These are phyloP conservation scores for Oenanthe javanica DNA, from an alignment of 140 eudicot species.

Conservation along the genomic window DNA sequence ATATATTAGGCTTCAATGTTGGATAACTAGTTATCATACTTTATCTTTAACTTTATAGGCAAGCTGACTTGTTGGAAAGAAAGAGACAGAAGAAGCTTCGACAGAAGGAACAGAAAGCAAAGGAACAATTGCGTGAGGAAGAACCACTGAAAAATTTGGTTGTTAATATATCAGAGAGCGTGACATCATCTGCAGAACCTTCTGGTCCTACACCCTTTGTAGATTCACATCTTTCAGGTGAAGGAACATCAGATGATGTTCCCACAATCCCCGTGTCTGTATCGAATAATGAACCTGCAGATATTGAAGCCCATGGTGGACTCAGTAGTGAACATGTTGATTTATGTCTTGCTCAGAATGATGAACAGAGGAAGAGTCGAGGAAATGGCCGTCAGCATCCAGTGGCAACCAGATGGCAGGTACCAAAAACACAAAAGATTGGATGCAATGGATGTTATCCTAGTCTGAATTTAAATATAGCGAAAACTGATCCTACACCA, in stretches of 20 bases:
- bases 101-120: constrained; percentile 64
- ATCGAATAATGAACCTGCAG: constrained; percentile 19
- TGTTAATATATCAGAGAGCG: constrained; percentile 26
- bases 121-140: constrained; percentile 38
- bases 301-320: constrained; percentile 23
- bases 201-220: constrained; percentile 27
- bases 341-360: constrained; percentile 18
- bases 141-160: constrained; percentile 17
- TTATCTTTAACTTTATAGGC: constrained; percentile 30
- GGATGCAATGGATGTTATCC: constrained; percentile 33
- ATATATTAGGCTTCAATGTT: background rate
- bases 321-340: constrained; percentile 27
- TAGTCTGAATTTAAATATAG: constrained; percentile 32
- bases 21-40: background rate
- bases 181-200: constrained; percentile 28
- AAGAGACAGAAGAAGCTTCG: constrained; percentile 55
- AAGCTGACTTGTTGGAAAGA: constrained; percentile 57
- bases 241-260: constrained; percentile 13
- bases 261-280: constrained; percentile 21
- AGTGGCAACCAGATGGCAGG: constrained; percentile 50
- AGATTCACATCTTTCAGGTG: constrained; percentile 19
- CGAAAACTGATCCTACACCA: constrained; percentile 39
- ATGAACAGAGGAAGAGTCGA: constrained; percentile 28
- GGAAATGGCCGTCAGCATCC: constrained; percentile 27
- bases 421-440: constrained; percentile 34